These are phyloP conservation scores for Erodium maritimum DNA, from an alignment of 345 rosid genomes.

Conservation along the genomic window DNA sequence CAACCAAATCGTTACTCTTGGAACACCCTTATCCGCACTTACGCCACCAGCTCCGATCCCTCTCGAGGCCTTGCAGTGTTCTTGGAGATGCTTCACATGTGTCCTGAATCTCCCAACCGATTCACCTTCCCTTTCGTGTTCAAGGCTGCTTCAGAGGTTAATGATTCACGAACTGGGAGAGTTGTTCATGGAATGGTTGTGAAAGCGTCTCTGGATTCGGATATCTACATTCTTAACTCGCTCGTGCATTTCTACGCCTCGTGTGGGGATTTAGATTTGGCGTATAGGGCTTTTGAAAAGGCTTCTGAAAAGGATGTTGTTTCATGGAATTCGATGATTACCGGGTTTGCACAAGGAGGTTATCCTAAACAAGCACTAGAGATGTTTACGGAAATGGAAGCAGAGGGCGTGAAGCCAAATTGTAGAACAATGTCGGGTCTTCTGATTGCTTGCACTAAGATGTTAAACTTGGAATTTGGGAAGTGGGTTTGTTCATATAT, in stretches of 20 bases:
- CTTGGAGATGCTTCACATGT: slow-evolving; percentile 33
- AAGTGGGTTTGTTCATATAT: slow-evolving; percentile 36
- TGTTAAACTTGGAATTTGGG: slow-evolving; percentile 45
- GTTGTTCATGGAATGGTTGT: slow-evolving; percentile 55
- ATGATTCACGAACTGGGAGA: slow-evolving; percentile 23
- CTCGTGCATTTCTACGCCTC: slow-evolving; percentile 51
- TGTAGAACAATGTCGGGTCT: slow-evolving; percentile 62
- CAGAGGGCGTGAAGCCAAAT: slow-evolving; percentile 41
- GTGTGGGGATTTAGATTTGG: slow-evolving; percentile 45
- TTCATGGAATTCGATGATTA: slow-evolving; percentile 75
- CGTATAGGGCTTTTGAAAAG: slow-evolving; percentile 37
- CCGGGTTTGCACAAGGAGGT: slow-evolving; percentile 46
- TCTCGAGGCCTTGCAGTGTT: slow-evolving; percentile 29
- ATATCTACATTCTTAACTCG: slow-evolving; percentile 43
- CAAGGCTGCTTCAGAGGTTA: slow-evolving; percentile 39
- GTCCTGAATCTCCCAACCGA: slow-evolving; percentile 36
- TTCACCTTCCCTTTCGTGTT: slow-evolving; percentile 60
- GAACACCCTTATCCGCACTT: slow-evolving; percentile 63
- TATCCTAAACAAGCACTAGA: slow-evolving; percentile 44
- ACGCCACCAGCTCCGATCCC: slow-evolving; percentile 50
- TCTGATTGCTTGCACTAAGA: slow-evolving; percentile 49
- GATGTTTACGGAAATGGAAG: slow-evolving; percentile 37
- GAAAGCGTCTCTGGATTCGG: slow-evolving; percentile 30
- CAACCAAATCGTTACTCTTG: slow-evolving; percentile 54
- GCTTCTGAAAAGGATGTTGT: slow-evolving; percentile 45